Base-by-base conservation (phyloP, 2,329 filamentous ascomycete genomes). In the Dactylellina cionopaga region DNA sequence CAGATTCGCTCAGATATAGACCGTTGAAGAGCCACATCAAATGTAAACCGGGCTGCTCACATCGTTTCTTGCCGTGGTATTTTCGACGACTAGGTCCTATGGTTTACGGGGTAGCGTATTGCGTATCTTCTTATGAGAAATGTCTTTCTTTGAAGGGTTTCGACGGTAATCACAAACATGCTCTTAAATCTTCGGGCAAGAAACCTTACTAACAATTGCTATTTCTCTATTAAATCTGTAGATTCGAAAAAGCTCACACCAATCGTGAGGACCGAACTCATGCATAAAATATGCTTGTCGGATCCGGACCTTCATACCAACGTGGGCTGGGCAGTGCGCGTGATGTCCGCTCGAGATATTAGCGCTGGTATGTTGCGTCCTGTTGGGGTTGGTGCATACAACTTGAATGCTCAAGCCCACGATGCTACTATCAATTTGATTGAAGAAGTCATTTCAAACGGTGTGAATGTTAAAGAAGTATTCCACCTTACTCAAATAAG, bases 171-270 rank as follows among this genome's bases (percentile, higher is more conserved):
- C 56, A 89, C 89, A 79, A 85, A 83, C 51, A 82, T 15, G 5
- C 19, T 62, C 25, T 43, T n/a, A 31, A 22, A 27, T 9, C 2
- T 27, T 29, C 13, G 5, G 25, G 4, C 9, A 35, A 27, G 13
- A 39, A 60, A 87, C 31, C 91, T 96, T 75, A 96, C 96, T 55
- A 80, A 91, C 1, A 85, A 88, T 83, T 88, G 25, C 86, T 89
- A 24, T 37, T 17, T 24, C 27, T 22, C 35, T 37, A 79, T 83
- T n/a, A 90, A 89, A 83, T 97, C 97, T 82, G 90, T 97, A 83
- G 94, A 98, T 84, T 96, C 91, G 80, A 98, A 98, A 82, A 91
- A 92, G 3, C 87, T 98, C 37, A 96, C 90, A 0, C 87, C 93
- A 0, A 83, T 84, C n/a, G 87, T 94, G 35, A 92, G 94, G 75